These are phyloP conservation scores for Arthrobotrys pseudoclavata DNA, from an alignment of 2,329 filamentous ascomycete species.

Conservation along the genomic window DNA sequence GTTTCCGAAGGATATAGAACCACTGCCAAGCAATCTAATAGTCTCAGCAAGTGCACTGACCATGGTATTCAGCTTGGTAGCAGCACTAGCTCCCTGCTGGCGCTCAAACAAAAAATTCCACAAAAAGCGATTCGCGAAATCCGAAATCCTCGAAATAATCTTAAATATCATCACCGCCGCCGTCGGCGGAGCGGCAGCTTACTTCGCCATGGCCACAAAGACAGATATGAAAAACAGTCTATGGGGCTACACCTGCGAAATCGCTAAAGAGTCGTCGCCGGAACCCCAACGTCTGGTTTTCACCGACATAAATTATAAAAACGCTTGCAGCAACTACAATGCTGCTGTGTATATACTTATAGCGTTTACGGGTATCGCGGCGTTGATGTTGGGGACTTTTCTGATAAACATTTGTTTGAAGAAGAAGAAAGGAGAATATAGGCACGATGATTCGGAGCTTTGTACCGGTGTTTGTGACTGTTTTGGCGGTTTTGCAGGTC, in stretches of 20 bases:
- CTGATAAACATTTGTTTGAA: slow-evolving; percentile 50
- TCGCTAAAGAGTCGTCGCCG: background rate
- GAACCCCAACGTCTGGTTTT: slow-evolving; percentile 18
- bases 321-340: slow-evolving; percentile 46
- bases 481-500: slow-evolving; percentile 16
- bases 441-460: slow-evolving; percentile 6
- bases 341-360: slow-evolving; percentile 30
- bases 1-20: slow-evolving; percentile 42
- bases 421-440: slow-evolving; percentile 37
- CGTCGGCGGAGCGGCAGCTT: slow-evolving; percentile 11
- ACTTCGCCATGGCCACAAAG: slow-evolving; percentile 37
- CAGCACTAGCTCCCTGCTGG: slow-evolving; percentile 24
- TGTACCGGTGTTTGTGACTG: slow-evolving; percentile 31
- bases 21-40: slow-evolving; percentile 31
- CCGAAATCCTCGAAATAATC: slow-evolving; percentile 40
- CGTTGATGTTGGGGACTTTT: slow-evolving; percentile 30
- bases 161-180: slow-evolving; percentile 8
- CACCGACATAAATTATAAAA: slow-evolving; percentile 17
- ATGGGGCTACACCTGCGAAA: slow-evolving; percentile 46
- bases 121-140: slow-evolving; percentile 39
- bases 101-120: slow-evolving; percentile 43
- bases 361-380: background rate
- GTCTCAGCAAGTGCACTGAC: background rate
- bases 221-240: slow-evolving; percentile 17
- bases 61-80: slow-evolving; percentile 5